Conservation (phyloP, 2,329 filamentous ascomycete species). For the Cyclaneusma minus region DNA sequence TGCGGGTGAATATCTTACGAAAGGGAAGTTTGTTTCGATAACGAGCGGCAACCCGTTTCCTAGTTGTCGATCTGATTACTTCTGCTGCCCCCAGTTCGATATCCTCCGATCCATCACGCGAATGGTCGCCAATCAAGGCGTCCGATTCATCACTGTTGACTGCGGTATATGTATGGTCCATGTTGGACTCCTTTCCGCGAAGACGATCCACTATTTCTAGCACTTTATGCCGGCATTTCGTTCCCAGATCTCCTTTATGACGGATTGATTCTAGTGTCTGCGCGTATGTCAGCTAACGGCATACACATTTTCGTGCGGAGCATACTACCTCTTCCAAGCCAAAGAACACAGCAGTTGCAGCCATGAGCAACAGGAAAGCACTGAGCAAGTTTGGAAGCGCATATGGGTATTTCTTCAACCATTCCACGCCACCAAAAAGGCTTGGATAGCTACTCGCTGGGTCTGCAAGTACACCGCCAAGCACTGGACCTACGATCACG, state of each 20-base stretch:
- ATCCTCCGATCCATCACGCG: constrained; percentile 1
- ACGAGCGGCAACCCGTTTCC: not conserved
- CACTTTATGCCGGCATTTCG: not conserved
- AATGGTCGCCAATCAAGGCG: not conserved
- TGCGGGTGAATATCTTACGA: constrained; percentile 36
- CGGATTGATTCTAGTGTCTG: not conserved
- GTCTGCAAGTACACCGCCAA: constrained; percentile 50
- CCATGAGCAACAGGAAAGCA: constrained; percentile 15
- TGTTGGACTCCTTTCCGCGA: not conserved
- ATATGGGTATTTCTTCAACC: constrained; percentile 52
- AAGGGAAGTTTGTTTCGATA: constrained; percentile 24
- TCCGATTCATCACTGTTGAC: not conserved
- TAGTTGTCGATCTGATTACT: too few species aligned
- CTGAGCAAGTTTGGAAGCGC: constrained; percentile 45
- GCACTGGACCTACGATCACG: constrained; percentile 7
- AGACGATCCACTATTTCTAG: too few species aligned
- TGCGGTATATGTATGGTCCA: not conserved
- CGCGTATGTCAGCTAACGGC: too few species aligned
- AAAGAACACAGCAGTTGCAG: not conserved
- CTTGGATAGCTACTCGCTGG: constrained; percentile 47
- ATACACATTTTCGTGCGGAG: constrained; percentile 1
- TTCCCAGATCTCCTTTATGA: not conserved
- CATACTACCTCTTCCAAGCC: constrained; percentile 1
- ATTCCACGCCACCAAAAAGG: constrained; percentile 35
- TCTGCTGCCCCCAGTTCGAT: not conserved